Conservation (phyloP, 805 yeast species). For the Debaryomyces castellii region DNA sequence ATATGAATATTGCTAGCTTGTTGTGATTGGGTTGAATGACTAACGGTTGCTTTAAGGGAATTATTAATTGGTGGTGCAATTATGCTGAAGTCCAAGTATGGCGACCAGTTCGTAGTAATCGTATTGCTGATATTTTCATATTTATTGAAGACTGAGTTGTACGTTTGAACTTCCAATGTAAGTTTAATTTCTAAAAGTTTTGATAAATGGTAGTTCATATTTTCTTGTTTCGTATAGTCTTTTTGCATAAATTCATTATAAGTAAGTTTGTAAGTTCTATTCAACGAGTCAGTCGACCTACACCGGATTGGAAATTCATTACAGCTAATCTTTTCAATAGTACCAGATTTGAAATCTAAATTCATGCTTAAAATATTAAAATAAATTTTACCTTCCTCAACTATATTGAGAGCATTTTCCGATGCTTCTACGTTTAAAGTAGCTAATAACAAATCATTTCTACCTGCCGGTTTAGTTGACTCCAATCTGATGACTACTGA, state of each 20-base stretch:
- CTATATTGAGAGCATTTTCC: conserved; percentile 29
- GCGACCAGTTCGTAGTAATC: conserved; percentile 40
- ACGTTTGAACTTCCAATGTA: conserved; percentile 23
- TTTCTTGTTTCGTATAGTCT: conserved; percentile 16
- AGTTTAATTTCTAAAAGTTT: conserved; percentile 28
- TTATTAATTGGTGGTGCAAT: conserved; percentile 40
- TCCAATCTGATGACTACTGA: conserved; percentile 47
- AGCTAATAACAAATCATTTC: conserved; percentile 44
- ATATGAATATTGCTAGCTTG: conserved; percentile 2
- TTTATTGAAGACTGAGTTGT: conserved; percentile 3
- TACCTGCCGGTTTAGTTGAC: conserved; percentile 49
- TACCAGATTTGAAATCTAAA: conserved; percentile 29
- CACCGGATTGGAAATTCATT: conserved; percentile 26
- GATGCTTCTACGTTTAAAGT: conserved; percentile 50
- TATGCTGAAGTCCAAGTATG: conserved; percentile 35
- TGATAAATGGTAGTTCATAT: conserved; percentile 13
- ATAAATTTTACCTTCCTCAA: conserved; percentile 11
- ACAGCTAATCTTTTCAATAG: conserved; percentile 19
- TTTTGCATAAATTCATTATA: conserved; percentile 28
- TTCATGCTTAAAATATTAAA: conserved; percentile 19
- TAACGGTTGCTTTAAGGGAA: conserved; percentile 27
- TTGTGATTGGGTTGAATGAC: conserved; percentile 20
- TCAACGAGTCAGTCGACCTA: conserved; percentile 29
- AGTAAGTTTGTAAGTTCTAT: conserved; percentile 32
- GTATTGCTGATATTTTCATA: conserved; percentile 21